Percentiles rank a stretch among this genome's conserved stretches.
These are phyloP conservation scores for Bolboschoenus planiculmis DNA, from an alignment of 176 grass and related monocot genomes.

Conservation along the genomic window DNA sequence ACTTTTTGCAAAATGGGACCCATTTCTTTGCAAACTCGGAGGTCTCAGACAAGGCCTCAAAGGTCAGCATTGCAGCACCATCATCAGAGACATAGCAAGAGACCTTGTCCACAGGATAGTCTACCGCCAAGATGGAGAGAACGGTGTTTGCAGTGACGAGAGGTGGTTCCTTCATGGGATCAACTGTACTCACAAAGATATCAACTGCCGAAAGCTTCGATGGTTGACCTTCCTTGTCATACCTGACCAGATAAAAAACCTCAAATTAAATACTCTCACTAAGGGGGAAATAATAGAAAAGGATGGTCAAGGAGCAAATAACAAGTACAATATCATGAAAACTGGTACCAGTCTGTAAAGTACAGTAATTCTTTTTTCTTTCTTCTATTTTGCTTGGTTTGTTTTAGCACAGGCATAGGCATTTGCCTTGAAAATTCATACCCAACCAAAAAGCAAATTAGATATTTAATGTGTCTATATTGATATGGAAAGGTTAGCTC, in stretches of 20 bases:
- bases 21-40: slow-evolving; percentile 99
- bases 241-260: slow-evolving; percentile 42
- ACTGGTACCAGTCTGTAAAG: not conserved
- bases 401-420: not conserved
- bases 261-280: slow-evolving; percentile 7
- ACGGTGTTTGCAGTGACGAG: slow-evolving; percentile 94
- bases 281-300: not conserved
- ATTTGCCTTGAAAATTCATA: not conserved
- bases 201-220: slow-evolving; percentile 70
- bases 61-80: slow-evolving; percentile 93
- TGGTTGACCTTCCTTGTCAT: slow-evolving; percentile 73
- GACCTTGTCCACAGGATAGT: slow-evolving; percentile 79
- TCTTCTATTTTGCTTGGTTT: not conserved
- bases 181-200: slow-evolving; percentile 91
- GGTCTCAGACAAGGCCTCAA: slow-evolving; percentile 87
- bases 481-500: not conserved
- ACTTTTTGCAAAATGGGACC: slow-evolving; percentile 92
- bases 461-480: not conserved
- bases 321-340: not conserved
- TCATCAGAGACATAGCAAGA: slow-evolving; percentile 99
- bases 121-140: slow-evolving; percentile 81
- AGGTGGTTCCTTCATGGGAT: slow-evolving; percentile 83
- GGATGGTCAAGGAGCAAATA: not conserved
- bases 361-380: not conserved
- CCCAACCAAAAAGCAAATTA: not conserved